phyloP scores from a whole-genome alignment of 345 rosid genomes.

The Psidium friedrichsthalianum region DNA sequence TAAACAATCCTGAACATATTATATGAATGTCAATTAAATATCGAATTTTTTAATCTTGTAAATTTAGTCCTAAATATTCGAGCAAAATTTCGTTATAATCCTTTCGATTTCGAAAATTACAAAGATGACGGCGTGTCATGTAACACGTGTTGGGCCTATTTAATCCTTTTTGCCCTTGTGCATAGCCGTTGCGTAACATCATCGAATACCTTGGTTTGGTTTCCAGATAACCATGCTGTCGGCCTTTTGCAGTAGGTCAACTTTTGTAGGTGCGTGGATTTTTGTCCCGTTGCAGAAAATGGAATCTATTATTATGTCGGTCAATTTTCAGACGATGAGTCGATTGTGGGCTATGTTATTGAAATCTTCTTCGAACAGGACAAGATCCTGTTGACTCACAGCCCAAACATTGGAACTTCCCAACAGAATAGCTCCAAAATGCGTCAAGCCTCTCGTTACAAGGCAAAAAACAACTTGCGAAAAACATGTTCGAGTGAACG shows the following conservation, averaged over 20 bases:
- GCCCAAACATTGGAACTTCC: background rate
- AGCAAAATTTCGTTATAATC: background rate
- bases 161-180: background rate
- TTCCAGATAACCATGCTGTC: background rate
- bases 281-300: background rate
- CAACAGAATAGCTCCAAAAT: background rate
- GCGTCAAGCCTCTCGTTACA: background rate
- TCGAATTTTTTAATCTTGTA: accelerated
- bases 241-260: background rate
- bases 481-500: background rate
- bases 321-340: background rate
- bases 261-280: background rate
- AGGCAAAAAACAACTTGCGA: background rate
- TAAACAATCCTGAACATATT: accelerated
- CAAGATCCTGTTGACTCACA: background rate
- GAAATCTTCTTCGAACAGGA: background rate
- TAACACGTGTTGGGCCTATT: no score
- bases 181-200: background rate
- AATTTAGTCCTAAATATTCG: accelerated
- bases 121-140: no score
- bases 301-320: background rate
- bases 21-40: accelerated
- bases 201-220: background rate
- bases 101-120: accelerated
- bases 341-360: background rate